phyloP scores from a whole-genome alignment of 108 stramenopile species.

The Mayamaea pseudoterrestris region DNA sequence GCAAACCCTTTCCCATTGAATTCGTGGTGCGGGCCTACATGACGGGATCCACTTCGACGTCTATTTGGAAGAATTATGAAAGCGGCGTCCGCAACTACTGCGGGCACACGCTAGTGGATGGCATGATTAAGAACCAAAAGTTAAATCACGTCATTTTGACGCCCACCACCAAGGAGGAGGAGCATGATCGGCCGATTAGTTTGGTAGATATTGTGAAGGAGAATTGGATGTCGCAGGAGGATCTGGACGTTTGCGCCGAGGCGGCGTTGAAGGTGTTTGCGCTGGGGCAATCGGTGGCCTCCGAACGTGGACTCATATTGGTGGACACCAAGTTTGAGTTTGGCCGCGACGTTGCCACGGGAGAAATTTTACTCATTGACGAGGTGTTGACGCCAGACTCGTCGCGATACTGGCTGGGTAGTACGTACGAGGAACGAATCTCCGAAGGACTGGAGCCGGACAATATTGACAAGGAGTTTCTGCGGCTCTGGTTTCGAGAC shows the following conservation, averaged over 20 bases:
- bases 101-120: conserved; percentile 90
- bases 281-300: conserved; percentile 79
- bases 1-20: conserved; percentile 94
- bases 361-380: conserved; percentile 87
- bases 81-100: conserved; percentile 91
- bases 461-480: conserved; percentile 99
- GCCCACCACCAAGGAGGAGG: conserved; percentile 96
- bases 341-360: conserved; percentile 71
- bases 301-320: conserved; percentile 82
- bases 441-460: conserved; percentile 87
- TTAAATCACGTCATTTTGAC: conserved; percentile 73
- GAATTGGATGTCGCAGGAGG: conserved; percentile 79
- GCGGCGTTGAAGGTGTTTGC: conserved; percentile 72
- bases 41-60: conserved; percentile 93
- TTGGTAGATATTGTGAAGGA: conserved; percentile 76
- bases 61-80: conserved; percentile 97
- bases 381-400: conserved; percentile 99
- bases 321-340: conserved; percentile 99
- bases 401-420: conserved; percentile 92
- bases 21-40: conserved; percentile 94
- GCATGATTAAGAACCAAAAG: conserved; percentile 91
- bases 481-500: conserved; percentile 92
- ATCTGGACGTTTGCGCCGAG: conserved; percentile 67
- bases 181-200: conserved; percentile 95
- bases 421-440: conserved; percentile 75